Evolutionary conservation across 306 rosid genomes (phyloP).

Genomic region (Ziziphus jujuba): DNA sequence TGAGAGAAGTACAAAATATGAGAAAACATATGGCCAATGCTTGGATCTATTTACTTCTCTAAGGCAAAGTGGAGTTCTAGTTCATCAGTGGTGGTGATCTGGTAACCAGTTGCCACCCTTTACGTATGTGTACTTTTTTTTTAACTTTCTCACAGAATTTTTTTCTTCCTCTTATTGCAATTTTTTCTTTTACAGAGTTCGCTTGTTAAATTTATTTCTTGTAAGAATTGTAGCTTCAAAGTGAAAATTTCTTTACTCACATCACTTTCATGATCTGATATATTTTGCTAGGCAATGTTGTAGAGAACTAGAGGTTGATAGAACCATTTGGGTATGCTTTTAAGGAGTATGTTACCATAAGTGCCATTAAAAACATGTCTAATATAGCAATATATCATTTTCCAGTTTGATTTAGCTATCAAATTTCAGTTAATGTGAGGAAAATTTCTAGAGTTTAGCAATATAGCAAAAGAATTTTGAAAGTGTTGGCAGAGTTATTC

Average conservation of each 20-base stretch:
- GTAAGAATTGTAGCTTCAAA: conserved; percentile 42
- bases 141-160: conserved; percentile 3
- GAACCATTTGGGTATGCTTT: no score
- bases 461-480: no score
- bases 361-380: no score
- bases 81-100: conserved; percentile 92
- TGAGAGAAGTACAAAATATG: conserved; percentile 82
- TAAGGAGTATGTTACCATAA: no score
- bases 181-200: conserved; percentile 7
- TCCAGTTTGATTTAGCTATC: no score
- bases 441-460: no score
- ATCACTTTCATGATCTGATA: no score
- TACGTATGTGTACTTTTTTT: conserved; percentile 29
- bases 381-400: no score
- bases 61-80: conserved; percentile 88
- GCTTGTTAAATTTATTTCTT: conserved; percentile 24
- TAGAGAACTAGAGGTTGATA: no score
- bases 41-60: conserved; percentile 71
- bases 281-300: no score
- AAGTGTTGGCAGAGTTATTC: no score
- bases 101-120: conserved; percentile 23
- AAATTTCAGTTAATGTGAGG: no score
- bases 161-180: conserved; percentile 16
- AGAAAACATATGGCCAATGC: conserved; percentile 81
- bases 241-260: conserved; percentile 32